A percentile compares a stretch with the other conserved stretches of the same genome.
Evolutionary conservation across 1,139 yeast species (phyloP).

Genomic region (Kazachstania sp.): DNA sequence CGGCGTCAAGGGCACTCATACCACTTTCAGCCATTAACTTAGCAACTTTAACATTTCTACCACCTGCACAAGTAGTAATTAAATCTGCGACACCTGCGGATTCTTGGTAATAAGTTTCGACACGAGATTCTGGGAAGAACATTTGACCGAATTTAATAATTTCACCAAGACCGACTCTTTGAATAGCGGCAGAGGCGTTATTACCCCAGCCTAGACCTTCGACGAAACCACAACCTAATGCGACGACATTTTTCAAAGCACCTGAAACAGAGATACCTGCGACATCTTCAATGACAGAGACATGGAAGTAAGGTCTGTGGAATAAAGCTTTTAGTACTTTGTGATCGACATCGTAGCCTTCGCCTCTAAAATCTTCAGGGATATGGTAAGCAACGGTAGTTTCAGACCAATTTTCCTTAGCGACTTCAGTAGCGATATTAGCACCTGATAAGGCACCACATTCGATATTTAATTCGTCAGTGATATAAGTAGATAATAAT

Average conservation of each 20-base stretch:
- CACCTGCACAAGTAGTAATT: constrained; percentile 94
- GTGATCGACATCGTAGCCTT: constrained; percentile 66
- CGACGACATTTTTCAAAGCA: constrained; percentile 90
- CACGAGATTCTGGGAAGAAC: constrained; percentile 60
- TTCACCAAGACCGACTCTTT: constrained; percentile 88
- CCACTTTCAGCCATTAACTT: constrained; percentile 64
- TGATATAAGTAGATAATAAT: constrained; percentile 65
- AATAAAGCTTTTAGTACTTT: constrained; percentile 61
- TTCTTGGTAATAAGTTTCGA: constrained; percentile 80
- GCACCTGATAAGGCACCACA: constrained; percentile 97
- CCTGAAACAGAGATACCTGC: constrained; percentile 94
- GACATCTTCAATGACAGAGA: constrained; percentile 76
- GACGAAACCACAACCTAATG: constrained; percentile 90
- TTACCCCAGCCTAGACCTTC: constrained; percentile 98
- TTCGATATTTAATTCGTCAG: constrained; percentile 67
- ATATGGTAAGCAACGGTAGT: constrained; percentile 83
- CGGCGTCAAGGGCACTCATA: constrained; percentile 69
- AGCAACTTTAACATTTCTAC: constrained; percentile 88
- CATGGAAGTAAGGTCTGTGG: constrained; percentile 96
- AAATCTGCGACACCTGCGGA: constrained; percentile 95
- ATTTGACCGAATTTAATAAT: constrained; percentile 75
- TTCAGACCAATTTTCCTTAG: constrained; percentile 87
- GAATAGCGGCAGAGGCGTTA: constrained; percentile 92
- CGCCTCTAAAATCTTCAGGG: constrained; percentile 62
- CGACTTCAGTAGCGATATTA: constrained; percentile 90